Percentiles rank a stretch among this genome's conserved stretches.
phyloP scores from a whole-genome alignment of 2,329 filamentous ascomycete species.

The Pseudogymnoascus sp. region DNA sequence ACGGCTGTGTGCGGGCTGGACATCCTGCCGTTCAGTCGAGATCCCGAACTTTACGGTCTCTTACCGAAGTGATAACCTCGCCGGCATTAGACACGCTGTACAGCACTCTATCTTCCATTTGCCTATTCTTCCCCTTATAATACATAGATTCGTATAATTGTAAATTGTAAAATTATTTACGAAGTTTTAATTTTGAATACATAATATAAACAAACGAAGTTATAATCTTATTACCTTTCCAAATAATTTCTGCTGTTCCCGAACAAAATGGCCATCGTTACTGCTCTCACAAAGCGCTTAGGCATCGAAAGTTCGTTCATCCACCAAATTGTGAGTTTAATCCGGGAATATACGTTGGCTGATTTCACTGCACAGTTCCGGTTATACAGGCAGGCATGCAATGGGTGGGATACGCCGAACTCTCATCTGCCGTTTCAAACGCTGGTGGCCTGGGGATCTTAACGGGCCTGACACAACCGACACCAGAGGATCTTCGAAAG shows the following conservation, averaged over 20 bases:
- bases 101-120: background rate
- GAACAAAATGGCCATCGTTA: constrained; percentile 52
- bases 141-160: background rate
- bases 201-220: background rate
- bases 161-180: background rate
- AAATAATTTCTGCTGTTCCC: background rate
- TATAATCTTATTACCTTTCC: background rate
- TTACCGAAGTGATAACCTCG: background rate
- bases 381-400: constrained; percentile 77
- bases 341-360: background rate
- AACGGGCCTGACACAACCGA: constrained; percentile 84
- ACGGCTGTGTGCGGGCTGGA: background rate
- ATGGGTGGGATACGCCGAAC: constrained; percentile 70
- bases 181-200: background rate
- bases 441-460: constrained; percentile 91
- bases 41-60: background rate
- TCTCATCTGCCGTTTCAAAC: constrained; percentile 89
- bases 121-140: background rate
- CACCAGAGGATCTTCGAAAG: constrained; percentile 76
- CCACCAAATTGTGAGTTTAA: background rate
- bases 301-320: constrained; percentile 37
- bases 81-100: background rate
- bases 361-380: constrained; percentile 45
- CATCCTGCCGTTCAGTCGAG: background rate
- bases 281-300: constrained; percentile 51